These are phyloP conservation scores for Zizania palustris DNA, from an alignment of 202 grass and related monocot genomes.

Conservation along the genomic window DNA sequence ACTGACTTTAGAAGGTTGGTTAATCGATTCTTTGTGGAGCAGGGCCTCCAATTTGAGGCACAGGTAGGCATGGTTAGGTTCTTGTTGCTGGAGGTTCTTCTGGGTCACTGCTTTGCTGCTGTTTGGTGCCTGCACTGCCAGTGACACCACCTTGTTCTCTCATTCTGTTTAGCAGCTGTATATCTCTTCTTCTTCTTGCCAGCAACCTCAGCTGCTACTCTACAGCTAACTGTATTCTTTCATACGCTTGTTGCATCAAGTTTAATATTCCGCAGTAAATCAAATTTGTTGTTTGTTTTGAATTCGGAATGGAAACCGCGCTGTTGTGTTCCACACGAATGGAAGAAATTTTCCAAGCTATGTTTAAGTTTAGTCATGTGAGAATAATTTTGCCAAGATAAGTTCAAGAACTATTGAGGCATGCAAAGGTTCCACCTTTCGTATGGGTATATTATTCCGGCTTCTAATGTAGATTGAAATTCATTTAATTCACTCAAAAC, in stretches of 20 bases:
- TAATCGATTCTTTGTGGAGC: slow-evolving; percentile 71
- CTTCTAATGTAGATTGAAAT: too few species aligned
- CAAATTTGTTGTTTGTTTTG: slow-evolving; percentile 8
- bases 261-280: slow-evolving; percentile 26
- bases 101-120: slow-evolving; percentile 41
- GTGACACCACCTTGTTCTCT: slow-evolving; percentile 44
- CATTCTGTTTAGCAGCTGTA: slow-evolving; percentile 43
- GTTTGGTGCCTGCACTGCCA: slow-evolving; percentile 39
- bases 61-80: slow-evolving; percentile 51
- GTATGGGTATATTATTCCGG: too few species aligned
- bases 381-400: not conserved
- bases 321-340: not conserved
- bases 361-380: too few species aligned
- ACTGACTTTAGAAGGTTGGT: slow-evolving; percentile 55
- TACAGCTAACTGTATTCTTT: slow-evolving; percentile 58
- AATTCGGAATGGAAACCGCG: not conserved
- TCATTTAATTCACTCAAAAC: too few species aligned
- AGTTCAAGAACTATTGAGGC: not conserved
- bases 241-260: slow-evolving; percentile 27
- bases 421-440: too few species aligned
- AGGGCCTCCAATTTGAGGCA: slow-evolving; percentile 67
- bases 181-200: slow-evolving; percentile 25
- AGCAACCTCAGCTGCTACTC: slow-evolving; percentile 41
- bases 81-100: slow-evolving; percentile 35
- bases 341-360: not conserved